Evolutionary conservation across 2,329 filamentous ascomycete genomes (phyloP), one percentile per base, ranked within the genome.

Genomic region (Talaromyces islandicus): DNA sequence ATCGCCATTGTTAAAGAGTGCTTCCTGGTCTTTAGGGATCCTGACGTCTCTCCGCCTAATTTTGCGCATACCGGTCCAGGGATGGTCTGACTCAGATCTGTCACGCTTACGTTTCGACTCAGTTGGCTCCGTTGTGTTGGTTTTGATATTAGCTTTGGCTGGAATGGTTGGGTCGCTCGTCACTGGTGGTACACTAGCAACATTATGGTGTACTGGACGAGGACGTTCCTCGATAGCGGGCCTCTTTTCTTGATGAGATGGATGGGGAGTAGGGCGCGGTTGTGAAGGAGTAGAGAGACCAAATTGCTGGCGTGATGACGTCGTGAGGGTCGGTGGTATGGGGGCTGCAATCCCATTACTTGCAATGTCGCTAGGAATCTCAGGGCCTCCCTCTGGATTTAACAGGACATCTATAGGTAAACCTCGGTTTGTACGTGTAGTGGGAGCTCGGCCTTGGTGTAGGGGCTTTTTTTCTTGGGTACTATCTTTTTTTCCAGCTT

Each of bases 11-110:
- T 79, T 75, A 1, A 88, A 70, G 5, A 87, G 71, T 9, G 72
- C 65, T 50, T 70, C 67, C 64, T 88, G 85, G 17, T 81, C 75
- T 27, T 69, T 72, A 1, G 80, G 76, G 56, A 84, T 80, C 25
- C 66, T 72, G 32, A 81, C 68, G 64, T 81, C 77, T 50, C 66
- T 70, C 19, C 71, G 72, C 30, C 71, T 69, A 58, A 84, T 77
- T 19, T 65, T 70, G 32, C 67, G 70, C 65, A 72, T 69, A 35
- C 67, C 66, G 61, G 68, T 56, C 73, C 72, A 75, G 11, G 69
- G 67, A n/a, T 38, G 14, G 53, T 69, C 57, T 38, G 12, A 41
- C 60, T 46, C 63, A 59, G 54, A 27, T 21, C 35, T 56, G 14
- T 38, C 57, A 17, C 57, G 54, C 25, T 30, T 54, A 25, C 63